A percentile compares a stretch with the other conserved stretches of the same genome.
Evolutionary conservation across 225 moss, liverwort and hornwort species (phyloP).

Genomic region (Pseudoscleropodium purum): DNA sequence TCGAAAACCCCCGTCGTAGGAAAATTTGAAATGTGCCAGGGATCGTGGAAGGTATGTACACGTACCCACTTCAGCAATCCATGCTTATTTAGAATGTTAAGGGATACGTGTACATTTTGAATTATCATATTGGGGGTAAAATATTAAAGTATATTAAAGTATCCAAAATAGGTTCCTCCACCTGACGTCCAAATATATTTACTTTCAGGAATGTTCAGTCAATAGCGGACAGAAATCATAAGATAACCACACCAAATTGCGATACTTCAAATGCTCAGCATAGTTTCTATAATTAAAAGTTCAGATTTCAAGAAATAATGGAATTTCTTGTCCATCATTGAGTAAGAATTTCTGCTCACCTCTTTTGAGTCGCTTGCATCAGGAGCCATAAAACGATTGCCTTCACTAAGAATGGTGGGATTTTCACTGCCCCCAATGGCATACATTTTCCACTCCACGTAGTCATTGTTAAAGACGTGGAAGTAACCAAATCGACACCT

Average conservation of each 20-base stretch:
- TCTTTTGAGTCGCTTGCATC: conserved; percentile 16
- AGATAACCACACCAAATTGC: background rate
- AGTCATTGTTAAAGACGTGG: conserved; percentile 58
- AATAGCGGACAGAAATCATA: background rate
- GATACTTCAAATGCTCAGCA: background rate
- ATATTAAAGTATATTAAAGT: too few species aligned
- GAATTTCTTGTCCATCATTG: background rate
- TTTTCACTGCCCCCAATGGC: conserved; percentile 54
- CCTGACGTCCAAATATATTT: background rate
- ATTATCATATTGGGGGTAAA: too few species aligned
- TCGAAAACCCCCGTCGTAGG: background rate
- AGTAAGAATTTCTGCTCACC: background rate
- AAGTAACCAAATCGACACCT: conserved; percentile 52
- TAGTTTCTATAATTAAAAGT: background rate
- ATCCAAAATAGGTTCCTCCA: background rate
- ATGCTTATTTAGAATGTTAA: too few species aligned
- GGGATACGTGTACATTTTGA: too few species aligned
- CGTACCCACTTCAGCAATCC: background rate
- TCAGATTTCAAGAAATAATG: background rate
- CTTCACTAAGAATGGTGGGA: conserved; percentile 59
- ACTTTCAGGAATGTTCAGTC: background rate
- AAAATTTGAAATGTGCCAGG: background rate
- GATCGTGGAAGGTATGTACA: background rate
- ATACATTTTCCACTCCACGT: conserved; percentile 48
- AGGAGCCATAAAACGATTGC: conserved; percentile 39